These are phyloP conservation scores for Nepenthes gracilis DNA, from an alignment of 148 eudicot genomes.

Conservation along the genomic window DNA sequence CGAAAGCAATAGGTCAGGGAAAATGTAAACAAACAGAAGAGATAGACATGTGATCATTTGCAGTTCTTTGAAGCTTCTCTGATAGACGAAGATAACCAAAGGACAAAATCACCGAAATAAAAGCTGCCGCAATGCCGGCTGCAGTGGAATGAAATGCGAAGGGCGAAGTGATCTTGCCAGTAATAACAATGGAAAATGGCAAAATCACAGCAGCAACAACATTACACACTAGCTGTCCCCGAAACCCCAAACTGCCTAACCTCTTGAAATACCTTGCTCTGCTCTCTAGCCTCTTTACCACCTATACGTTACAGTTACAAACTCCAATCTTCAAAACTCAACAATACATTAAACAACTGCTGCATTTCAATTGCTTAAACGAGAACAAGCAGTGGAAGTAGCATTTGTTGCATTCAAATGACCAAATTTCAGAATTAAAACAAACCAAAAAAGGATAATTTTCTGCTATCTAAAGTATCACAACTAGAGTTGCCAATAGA, in stretches of 20 bases:
- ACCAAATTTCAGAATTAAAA: too few relatives aligned
- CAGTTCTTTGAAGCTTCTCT: slow-evolving; percentile 69
- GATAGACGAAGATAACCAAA: slow-evolving; percentile 90
- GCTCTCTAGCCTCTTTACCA: slow-evolving; percentile 67
- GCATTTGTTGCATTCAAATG: too few relatives aligned
- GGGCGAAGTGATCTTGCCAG: slow-evolving; percentile 85
- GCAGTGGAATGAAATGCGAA: slow-evolving; percentile 75
- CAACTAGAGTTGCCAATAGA: neutral
- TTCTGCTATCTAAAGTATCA: too few relatives aligned
- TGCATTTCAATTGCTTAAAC: too few relatives aligned
- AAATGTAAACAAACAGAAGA: too few relatives aligned
- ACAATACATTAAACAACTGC: too few relatives aligned
- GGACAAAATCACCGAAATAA: slow-evolving; percentile 83
- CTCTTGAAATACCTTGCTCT: slow-evolving; percentile 86
- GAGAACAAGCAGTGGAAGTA: too few relatives aligned
- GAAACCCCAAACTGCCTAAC: slow-evolving; percentile 79
- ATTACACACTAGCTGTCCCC: slow-evolving; percentile 84
- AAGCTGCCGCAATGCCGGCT: slow-evolving; percentile 78
- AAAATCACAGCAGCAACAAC: slow-evolving; percentile 83
- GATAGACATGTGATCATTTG: slow-evolving; percentile 39
- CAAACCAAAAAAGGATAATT: too few relatives aligned
- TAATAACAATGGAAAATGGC: slow-evolving; percentile 68
- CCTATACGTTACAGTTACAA: slow-evolving; percentile 19
- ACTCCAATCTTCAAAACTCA: too few relatives aligned
- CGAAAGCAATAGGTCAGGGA: too few relatives aligned